These are phyloP conservation scores for Triangularia setosa DNA, from an alignment of 2,329 filamentous ascomycete genomes.

Conservation along the genomic window DNA sequence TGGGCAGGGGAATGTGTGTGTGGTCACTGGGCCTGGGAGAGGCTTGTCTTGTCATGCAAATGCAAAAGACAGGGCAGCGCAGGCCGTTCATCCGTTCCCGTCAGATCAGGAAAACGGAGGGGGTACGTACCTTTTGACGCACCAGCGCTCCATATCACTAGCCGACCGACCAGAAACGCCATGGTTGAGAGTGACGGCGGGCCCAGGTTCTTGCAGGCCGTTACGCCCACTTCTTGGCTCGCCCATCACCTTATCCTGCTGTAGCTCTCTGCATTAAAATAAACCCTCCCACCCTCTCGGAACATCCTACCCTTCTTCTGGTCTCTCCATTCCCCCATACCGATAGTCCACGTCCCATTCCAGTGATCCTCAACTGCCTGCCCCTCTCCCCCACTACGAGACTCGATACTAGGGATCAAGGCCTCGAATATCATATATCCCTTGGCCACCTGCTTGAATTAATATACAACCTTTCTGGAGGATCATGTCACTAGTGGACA, in stretches of 20 bases:
- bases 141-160: slow-evolving; percentile 6
- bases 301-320: neutral
- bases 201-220: slow-evolving; percentile 19
- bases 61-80: neutral
- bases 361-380: slow-evolving; percentile 6
- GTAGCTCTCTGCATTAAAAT: slow-evolving; percentile 17
- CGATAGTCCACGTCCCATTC: slow-evolving; percentile 12
- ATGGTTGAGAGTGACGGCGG: slow-evolving; percentile 12
- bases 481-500: slow-evolving; percentile 22
- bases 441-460: slow-evolving; percentile 8
- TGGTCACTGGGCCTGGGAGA: neutral
- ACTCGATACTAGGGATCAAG: slow-evolving; percentile 1
- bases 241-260: slow-evolving; percentile 12
- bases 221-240: slow-evolving; percentile 13
- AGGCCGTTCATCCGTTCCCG: slow-evolving; percentile 14
- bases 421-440: slow-evolving; percentile 2
- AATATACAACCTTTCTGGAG: neutral
- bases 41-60: slow-evolving; percentile 13
- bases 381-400: slow-evolving; percentile 1
- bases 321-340: slow-evolving; percentile 5
- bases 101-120: slow-evolving; percentile 15
- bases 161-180: neutral
- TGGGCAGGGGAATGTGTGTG: slow-evolving; percentile 8
- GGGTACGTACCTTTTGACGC: slow-evolving; percentile 5
- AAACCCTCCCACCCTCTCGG: slow-evolving; percentile 18